Conservation (phyloP, 2,329 filamentous ascomycete genomes). For the Magnaporthiopsis incrustans region DNA sequence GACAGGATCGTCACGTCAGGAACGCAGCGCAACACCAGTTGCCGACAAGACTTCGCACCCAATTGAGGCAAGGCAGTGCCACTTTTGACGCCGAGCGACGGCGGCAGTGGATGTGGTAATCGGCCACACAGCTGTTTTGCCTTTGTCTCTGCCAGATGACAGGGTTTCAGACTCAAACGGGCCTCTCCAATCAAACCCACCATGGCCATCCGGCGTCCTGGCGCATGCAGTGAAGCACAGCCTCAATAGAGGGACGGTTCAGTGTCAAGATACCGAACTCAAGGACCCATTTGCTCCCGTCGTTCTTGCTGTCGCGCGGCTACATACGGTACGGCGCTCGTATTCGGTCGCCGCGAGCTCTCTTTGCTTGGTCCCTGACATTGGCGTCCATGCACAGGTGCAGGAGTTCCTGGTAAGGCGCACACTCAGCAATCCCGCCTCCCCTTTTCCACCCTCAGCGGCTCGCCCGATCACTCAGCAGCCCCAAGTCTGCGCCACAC, state of each 20-base stretch:
- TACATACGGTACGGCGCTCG: neutral
- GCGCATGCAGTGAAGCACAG: too few species aligned
- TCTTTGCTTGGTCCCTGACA: neutral
- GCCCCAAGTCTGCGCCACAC: neutral
- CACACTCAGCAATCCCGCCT: neutral
- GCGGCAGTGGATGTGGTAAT: neutral
- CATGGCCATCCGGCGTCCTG: too few species aligned
- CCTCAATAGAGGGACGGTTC: neutral
- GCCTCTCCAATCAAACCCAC: neutral
- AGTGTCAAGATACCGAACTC: neutral
- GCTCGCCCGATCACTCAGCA: neutral
- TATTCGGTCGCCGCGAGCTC: neutral
- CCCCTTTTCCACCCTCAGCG: neutral
- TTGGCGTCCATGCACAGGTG: neutral
- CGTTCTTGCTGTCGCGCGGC: neutral
- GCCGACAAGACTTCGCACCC: neutral
- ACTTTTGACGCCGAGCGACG: neutral
- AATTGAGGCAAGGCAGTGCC: neutral
- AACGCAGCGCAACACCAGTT: neutral
- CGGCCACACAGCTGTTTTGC: neutral
- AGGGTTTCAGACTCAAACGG: neutral
- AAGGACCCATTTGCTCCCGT: neutral
- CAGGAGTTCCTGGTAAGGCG: too few species aligned
- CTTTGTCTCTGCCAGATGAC: neutral
- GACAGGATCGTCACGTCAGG: neutral